phyloP scores from a whole-genome alignment of 768 basidiomycete genomes.

The Tulasnella calospora region DNA sequence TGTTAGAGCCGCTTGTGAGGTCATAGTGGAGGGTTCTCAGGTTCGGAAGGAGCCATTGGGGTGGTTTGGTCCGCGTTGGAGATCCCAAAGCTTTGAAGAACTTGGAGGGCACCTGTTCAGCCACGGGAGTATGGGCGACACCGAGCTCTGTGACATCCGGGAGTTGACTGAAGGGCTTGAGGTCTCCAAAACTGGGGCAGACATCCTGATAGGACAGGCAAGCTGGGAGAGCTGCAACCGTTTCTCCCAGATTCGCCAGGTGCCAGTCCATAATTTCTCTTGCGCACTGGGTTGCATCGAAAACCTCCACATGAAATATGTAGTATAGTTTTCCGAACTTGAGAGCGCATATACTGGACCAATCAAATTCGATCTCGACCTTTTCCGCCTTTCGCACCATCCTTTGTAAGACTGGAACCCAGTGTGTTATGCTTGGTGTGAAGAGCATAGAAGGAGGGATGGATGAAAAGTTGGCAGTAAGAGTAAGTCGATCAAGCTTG shows the following conservation, averaged over 20 bases:
- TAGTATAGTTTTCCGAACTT: not conserved
- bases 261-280: not conserved
- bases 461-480: not conserved
- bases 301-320: not conserved
- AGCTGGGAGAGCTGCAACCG: not conserved
- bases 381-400: not conserved
- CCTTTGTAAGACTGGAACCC: not conserved
- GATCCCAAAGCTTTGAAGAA: not conserved
- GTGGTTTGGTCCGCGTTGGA: too few species aligned
- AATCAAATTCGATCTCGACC: not conserved
- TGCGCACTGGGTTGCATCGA: not conserved
- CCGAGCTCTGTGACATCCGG: not conserved
- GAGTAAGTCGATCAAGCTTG: not conserved
- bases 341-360: not conserved
- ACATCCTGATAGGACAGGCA: not conserved
- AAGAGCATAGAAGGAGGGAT: not conserved
- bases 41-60: not conserved
- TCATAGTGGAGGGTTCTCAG: not conserved
- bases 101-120: not conserved
- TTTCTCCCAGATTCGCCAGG: not conserved
- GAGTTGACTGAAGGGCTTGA: not conserved
- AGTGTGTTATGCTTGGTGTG: not conserved
- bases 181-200: not conserved
- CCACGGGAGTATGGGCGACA: not conserved
- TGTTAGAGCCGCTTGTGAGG: not conserved